These are phyloP conservation scores for Talaromyces proteolyticus DNA, from an alignment of 495 filamentous ascomycete species.

Conservation along the genomic window DNA sequence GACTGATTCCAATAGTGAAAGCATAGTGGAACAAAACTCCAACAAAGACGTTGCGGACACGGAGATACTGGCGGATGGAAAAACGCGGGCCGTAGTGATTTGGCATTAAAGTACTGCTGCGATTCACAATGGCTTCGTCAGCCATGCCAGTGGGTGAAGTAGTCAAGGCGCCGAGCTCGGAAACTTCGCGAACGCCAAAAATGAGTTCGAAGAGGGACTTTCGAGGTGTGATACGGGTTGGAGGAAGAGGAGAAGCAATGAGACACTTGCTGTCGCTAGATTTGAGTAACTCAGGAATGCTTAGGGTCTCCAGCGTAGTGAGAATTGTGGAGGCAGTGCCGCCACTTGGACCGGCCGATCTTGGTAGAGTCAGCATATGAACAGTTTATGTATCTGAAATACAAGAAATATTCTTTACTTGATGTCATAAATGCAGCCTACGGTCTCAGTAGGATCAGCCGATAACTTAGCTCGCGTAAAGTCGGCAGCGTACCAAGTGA, in stretches of 20 bases:
- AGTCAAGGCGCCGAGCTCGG: conserved; percentile 62
- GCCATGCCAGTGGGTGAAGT: conserved; percentile 51
- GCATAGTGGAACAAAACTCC: conserved; percentile 54
- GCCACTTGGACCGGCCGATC: conserved; percentile 56
- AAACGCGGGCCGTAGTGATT: conserved; percentile 69
- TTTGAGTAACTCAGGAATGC: conserved; percentile 47
- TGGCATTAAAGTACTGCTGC: conserved; percentile 69
- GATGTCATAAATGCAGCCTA: conserved; percentile 55
- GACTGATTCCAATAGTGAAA: conserved; percentile 40
- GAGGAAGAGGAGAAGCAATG: conserved; percentile 50
- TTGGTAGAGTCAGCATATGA: neutral
- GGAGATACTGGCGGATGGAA: conserved; percentile 62
- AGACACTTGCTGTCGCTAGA: conserved; percentile 58
- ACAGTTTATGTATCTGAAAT: no score
- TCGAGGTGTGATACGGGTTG: conserved; percentile 21
- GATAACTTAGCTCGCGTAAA: conserved; percentile 54
- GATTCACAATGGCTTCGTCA: conserved; percentile 65
- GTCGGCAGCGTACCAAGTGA: conserved; percentile 64
- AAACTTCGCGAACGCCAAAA: conserved; percentile 56
- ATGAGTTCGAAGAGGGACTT: conserved; percentile 34
- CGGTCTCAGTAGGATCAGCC: conserved; percentile 50
- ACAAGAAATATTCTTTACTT: no score
- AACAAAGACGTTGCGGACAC: conserved; percentile 49
- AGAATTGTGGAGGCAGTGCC: conserved; percentile 66
- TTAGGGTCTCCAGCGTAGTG: conserved; percentile 56